Evolutionary conservation across 2,329 filamentous ascomycete genomes (phyloP).

Genomic region (Claviceps lovelessii): DNA sequence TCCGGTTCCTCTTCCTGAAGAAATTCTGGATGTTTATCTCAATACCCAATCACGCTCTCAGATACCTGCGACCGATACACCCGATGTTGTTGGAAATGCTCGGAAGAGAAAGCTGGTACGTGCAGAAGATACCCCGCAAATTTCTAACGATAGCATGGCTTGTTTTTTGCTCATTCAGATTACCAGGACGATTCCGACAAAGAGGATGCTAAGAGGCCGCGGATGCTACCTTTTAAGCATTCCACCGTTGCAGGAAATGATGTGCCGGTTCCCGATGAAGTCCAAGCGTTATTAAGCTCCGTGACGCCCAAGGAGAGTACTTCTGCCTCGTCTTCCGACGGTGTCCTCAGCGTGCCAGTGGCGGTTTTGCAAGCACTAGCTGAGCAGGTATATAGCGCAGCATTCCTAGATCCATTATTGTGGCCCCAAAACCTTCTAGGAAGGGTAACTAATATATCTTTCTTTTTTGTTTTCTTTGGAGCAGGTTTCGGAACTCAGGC

Average conservation of each 20-base stretch:
- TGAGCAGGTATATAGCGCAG: constrained; percentile 21
- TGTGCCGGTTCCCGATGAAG: constrained; percentile 19
- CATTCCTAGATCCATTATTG: neutral
- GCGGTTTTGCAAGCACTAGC: constrained; percentile 24
- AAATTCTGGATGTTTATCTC: constrained; percentile 34
- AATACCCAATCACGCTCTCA: constrained; percentile 24
- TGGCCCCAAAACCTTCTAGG: neutral
- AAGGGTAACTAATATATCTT: neutral
- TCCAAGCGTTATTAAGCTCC: constrained; percentile 17
- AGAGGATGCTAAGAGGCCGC: constrained; percentile 16
- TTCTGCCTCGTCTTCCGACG: constrained; percentile 5
- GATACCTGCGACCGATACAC: constrained; percentile 6
- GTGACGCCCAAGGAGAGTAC: constrained; percentile 7
- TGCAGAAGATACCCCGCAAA: neutral
- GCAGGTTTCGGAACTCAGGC: constrained; percentile 19
- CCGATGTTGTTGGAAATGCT: constrained; percentile 13
- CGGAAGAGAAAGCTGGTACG: constrained; percentile 38
- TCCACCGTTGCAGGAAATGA: constrained; percentile 12
- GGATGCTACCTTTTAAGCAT: constrained; percentile 12
- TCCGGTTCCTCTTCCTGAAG: constrained; percentile 30
- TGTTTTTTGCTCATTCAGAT: neutral
- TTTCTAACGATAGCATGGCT: neutral
- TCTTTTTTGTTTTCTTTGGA: neutral
- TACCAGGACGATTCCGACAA: constrained; percentile 20
- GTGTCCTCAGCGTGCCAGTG: constrained; percentile 16